Base-by-base conservation (phyloP, 2,329 filamentous ascomycete species). In the Fusarium sp. region DNA sequence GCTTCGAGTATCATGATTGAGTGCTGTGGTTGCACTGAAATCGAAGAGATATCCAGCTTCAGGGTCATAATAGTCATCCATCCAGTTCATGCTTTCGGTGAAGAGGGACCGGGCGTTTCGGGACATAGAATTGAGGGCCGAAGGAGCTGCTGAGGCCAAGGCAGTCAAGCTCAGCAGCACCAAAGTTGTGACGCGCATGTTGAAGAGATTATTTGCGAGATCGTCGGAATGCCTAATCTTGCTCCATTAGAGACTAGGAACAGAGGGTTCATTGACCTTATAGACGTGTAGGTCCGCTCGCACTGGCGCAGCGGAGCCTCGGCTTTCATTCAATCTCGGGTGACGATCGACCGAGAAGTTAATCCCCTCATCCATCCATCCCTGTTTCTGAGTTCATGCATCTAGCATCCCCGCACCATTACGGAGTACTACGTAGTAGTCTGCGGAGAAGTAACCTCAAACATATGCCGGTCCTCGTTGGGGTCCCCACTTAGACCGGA, bases 1-100 rank as follows among this genome's bases (percentile, higher is more conserved):
- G 49, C 84, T 86, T 62, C 89, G 84, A 1, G 88, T 91, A 51
- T 90, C 88, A 67, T 91, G 88, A 3, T 85, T 82, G 8, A 89
- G 80, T 1, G 88, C 86, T 10, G 83, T 77, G 4, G 80, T 68
- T 12, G 82, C 80, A 65, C 83, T 80, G 42, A 87, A 84, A 51
- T 86, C 83, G 77, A 88, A 89, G 17, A 91, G 78, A 66, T 91
- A 91, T 1, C 86, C 86, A 7, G 84, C 84, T 2, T 80, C 79
- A 3, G 81, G 62, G 69, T 91, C 89, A 73, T 90, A 91, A 63
- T 85, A 87, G 3, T 78, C 80, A 72, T 91, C 89, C 82, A 90
- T 83, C 82, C 87, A 88, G 6, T 79, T 70, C 87, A 90, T 90
- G 3, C 64, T 70, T n/a, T 77, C 75, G 1, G 67, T 74, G 8